A percentile compares a stretch with the other conserved stretches of the same genome.
phyloP scores from a whole-genome alignment of 805 yeast species.

The Candida awuae region DNA sequence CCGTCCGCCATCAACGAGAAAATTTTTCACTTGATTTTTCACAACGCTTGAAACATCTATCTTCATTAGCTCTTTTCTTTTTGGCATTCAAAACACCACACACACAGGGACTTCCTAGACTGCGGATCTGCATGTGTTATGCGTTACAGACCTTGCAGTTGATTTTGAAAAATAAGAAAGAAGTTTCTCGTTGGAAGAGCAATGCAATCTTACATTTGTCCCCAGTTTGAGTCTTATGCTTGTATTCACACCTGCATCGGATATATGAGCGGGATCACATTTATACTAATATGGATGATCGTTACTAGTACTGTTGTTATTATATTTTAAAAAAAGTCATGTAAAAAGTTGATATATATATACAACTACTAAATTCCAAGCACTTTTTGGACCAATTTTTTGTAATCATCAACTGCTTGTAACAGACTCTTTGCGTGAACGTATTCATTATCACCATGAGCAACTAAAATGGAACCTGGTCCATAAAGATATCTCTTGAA shows the following conservation, averaged over 20 bases:
- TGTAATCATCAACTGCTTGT: slow-evolving; percentile 47
- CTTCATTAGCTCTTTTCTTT: not conserved
- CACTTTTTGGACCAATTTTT: slow-evolving; percentile 38
- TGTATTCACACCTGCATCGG: slow-evolving; percentile 14
- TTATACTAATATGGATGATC: too few species aligned
- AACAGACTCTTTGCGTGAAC: slow-evolving; percentile 40
- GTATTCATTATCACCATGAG: slow-evolving; percentile 51
- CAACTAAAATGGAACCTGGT: slow-evolving; percentile 56
- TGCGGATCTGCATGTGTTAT: not conserved
- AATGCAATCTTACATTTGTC: slow-evolving; percentile 7
- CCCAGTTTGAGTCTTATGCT: slow-evolving; percentile 15
- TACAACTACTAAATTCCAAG: too few species aligned
- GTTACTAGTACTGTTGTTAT: too few species aligned
- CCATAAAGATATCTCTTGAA: slow-evolving; percentile 51
- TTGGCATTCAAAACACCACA: not conserved
- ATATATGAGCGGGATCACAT: slow-evolving; percentile 15
- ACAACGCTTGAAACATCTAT: too few species aligned
- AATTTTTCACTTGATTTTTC: not conserved
- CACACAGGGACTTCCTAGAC: slow-evolving; percentile 1
- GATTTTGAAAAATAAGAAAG: slow-evolving; percentile 3
- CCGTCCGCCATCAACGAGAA: not conserved
- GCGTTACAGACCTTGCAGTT: slow-evolving; percentile 2
- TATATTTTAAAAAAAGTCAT: too few species aligned
- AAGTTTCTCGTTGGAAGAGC: slow-evolving; percentile 5
- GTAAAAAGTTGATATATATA: too few species aligned